phyloP scores from a whole-genome alignment of 768 basidiomycete genomes.

The Tulasnella sp. region DNA sequence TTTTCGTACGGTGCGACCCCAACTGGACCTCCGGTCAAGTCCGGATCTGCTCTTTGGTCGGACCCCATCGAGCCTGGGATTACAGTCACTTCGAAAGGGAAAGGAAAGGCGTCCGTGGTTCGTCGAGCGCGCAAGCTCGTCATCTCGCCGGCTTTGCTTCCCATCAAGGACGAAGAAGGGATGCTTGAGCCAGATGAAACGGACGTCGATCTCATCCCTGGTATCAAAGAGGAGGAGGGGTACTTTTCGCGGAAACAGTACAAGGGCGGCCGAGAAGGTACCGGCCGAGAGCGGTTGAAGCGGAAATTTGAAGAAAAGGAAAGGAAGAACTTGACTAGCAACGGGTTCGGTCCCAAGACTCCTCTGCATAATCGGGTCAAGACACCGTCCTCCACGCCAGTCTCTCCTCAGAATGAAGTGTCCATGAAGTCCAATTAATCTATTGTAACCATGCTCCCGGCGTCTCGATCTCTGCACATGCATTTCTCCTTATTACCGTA shows the following conservation, averaged over 20 bases:
- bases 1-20: slow-evolving; percentile 12
- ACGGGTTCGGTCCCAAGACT: background rate
- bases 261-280: slow-evolving; percentile 11
- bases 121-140: background rate
- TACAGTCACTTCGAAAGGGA: background rate
- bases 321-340: background rate
- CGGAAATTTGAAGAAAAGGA: slow-evolving; percentile 10
- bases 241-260: slow-evolving; percentile 4
- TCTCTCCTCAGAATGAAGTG: background rate
- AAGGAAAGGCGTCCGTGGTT: background rate
- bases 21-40: background rate
- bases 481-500: background rate
- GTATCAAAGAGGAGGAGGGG: slow-evolving; percentile 10
- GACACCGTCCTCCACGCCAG: background rate
- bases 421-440: background rate
- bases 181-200: background rate
- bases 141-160: slow-evolving; percentile 13
- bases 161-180: background rate
- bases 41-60: slow-evolving; percentile 2
- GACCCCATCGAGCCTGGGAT: background rate
- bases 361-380: background rate
- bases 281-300: slow-evolving; percentile 3
- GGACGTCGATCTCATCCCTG: background rate
- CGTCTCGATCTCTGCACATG: background rate
- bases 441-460: background rate